Conservation (phyloP, 495 filamentous ascomycete species). For the Mytilinidion resinicola region DNA sequence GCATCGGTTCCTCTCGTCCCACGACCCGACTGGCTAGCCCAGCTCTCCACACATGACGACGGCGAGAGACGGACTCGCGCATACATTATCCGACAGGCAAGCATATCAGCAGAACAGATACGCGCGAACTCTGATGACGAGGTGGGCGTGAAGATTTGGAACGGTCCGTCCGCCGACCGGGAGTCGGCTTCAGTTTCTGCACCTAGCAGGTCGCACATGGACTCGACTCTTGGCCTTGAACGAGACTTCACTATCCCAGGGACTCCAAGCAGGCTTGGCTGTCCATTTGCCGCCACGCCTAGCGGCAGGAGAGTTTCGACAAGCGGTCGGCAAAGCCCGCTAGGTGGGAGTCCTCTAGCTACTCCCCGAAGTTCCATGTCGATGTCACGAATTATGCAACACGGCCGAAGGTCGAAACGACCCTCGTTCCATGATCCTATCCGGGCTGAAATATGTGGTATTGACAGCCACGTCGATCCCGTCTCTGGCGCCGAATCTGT, state of each 20-base stretch:
- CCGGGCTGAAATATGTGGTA: slow-evolving; percentile 52
- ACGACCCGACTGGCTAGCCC: slow-evolving; percentile 15
- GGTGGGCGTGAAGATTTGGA: slow-evolving; percentile 35
- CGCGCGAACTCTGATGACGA: background rate
- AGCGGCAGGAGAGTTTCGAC: slow-evolving; percentile 10
- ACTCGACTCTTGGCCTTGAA: slow-evolving; percentile 46
- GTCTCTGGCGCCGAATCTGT: slow-evolving; percentile 48
- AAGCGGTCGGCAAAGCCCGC: slow-evolving; percentile 11
- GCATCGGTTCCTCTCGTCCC: background rate
- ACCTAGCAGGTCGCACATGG: slow-evolving; percentile 30
- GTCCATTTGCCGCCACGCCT: slow-evolving; percentile 47
- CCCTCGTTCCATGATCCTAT: slow-evolving; percentile 49
- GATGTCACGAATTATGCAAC: slow-evolving; percentile 32
- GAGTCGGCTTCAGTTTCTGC: slow-evolving; percentile 23
- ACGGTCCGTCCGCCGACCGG: slow-evolving; percentile 42
- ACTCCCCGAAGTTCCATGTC: slow-evolving; percentile 30
- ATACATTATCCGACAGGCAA: slow-evolving; percentile 13
- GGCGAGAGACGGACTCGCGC: slow-evolving; percentile 10
- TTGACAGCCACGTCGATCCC: slow-evolving; percentile 25
- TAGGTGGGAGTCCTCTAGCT: slow-evolving; percentile 7
- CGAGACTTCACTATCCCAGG: slow-evolving; percentile 60
- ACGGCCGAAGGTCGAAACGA: slow-evolving; percentile 35
- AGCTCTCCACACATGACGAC: slow-evolving; percentile 16
- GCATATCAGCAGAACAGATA: slow-evolving; percentile 5
- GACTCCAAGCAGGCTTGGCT: slow-evolving; percentile 53